These are phyloP conservation scores for Blastomyces silverae DNA, from an alignment of 2,329 filamentous ascomycete species.

Conservation along the genomic window DNA sequence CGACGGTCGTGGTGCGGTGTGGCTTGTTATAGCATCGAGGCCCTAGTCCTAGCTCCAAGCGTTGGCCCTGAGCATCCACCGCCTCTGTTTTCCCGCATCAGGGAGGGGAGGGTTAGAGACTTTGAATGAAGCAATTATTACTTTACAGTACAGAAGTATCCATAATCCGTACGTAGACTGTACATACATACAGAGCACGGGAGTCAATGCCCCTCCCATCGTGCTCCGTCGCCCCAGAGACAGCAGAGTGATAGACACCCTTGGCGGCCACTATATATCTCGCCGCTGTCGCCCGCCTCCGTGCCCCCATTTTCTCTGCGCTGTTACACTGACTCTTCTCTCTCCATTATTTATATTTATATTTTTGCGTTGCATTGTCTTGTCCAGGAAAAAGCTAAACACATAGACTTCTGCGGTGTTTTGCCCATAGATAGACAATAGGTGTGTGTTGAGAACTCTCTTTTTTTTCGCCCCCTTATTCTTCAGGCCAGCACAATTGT, in stretches of 20 bases:
- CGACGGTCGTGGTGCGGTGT: not conserved
- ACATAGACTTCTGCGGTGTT: not conserved
- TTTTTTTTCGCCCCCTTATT: not conserved
- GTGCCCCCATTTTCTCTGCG: not conserved
- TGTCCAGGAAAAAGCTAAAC: not conserved
- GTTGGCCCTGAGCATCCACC: not conserved
- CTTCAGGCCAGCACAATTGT: not conserved
- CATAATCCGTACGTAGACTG: not conserved
- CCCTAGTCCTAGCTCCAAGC: not conserved
- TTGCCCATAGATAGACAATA: not conserved
- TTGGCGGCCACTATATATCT: constrained; percentile 2
- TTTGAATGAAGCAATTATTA: not conserved
- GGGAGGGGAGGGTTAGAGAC: too few species aligned
- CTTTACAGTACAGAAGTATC: not conserved
- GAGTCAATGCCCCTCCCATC: not conserved
- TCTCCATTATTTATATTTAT: not conserved
- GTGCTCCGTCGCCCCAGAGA: not conserved
- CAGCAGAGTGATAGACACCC: not conserved
- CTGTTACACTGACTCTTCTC: not conserved
- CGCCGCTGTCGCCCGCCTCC: not conserved
- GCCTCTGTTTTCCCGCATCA: not conserved
- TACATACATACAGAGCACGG: too few species aligned
- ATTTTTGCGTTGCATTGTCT: not conserved
- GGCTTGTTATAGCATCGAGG: not conserved
- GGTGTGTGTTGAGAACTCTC: not conserved